Evolutionary conservation across 1,284 basidiomycete genomes (phyloP).

Genomic region (Ganoderma boninense): DNA sequence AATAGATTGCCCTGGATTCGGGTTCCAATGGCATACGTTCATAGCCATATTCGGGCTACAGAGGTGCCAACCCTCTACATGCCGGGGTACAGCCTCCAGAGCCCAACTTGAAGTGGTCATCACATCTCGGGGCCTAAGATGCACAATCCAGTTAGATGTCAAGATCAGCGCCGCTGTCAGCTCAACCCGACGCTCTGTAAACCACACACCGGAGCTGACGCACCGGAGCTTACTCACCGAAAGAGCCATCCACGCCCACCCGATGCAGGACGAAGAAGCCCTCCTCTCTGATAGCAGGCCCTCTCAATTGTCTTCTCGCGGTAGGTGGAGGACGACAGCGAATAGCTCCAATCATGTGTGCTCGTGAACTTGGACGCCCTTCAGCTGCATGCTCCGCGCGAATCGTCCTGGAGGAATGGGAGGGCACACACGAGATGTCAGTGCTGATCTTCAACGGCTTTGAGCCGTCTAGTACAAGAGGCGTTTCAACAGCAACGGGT

Average conservation of each 20-base stretch:
- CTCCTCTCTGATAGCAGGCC: not conserved
- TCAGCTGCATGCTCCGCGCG: not conserved
- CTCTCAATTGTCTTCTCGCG: not conserved
- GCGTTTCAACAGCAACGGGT: no score
- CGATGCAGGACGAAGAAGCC: constrained; percentile 4
- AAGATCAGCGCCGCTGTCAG: not conserved
- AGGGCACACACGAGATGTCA: not conserved
- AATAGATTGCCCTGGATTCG: no score
- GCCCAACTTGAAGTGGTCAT: not conserved
- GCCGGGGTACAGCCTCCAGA: not conserved
- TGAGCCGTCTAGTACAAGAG: no score
- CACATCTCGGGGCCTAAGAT: not conserved
- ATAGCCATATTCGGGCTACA: not conserved
- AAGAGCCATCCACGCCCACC: not conserved
- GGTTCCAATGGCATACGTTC: no score
- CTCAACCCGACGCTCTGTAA: not conserved
- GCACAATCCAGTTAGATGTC: not conserved
- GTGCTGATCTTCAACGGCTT: not conserved
- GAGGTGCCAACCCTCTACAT: not conserved
- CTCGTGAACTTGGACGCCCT: not conserved
- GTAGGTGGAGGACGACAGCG: not conserved
- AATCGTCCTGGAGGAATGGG: not conserved
- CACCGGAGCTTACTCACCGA: not conserved
- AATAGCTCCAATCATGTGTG: not conserved
- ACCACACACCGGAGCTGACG: not conserved